These are phyloP conservation scores for Anthracocystis setariae DNA, from an alignment of 1,284 basidiomycete species.

Conservation along the genomic window DNA sequence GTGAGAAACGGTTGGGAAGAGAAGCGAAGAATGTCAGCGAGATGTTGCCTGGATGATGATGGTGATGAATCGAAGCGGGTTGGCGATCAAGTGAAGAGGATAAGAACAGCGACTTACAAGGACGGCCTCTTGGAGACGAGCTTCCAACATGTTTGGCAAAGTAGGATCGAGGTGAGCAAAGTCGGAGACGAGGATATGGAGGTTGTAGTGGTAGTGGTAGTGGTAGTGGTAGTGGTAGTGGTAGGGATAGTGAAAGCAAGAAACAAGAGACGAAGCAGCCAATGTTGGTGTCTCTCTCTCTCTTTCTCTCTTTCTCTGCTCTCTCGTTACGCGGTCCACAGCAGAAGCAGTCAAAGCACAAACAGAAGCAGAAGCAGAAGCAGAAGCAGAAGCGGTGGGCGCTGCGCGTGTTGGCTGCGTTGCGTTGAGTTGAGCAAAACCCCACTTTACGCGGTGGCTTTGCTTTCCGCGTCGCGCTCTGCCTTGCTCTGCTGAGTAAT, in stretches of 20 bases:
- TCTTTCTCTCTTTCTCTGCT: not conserved
- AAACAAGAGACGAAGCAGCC: constrained; percentile 5
- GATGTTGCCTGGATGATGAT: not conserved
- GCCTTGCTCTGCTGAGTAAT: constrained; percentile 14
- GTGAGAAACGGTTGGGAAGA: not conserved
- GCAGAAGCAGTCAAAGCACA: not conserved
- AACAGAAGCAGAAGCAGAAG: too few relatives aligned
- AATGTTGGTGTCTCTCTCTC: not conserved
- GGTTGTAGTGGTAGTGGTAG: constrained; percentile 2
- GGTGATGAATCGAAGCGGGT: too few relatives aligned
- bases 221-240: not conserved
- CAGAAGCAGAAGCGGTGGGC: too few relatives aligned
- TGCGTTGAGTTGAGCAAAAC: not conserved
- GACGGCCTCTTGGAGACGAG: constrained; percentile 55
- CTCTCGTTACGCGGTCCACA: not conserved
- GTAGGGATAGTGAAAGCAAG: constrained; percentile 3
- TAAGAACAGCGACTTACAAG: constrained; percentile 41
- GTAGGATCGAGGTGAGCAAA: not conserved
- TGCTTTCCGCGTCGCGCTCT: constrained; percentile 14
- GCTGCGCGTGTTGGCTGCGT: too few relatives aligned
- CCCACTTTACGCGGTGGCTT: constrained; percentile 17
- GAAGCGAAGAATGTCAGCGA: not conserved
- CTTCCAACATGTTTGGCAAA: constrained; percentile 58
- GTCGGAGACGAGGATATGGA: not conserved
- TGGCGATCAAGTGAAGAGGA: not conserved